These are phyloP conservation scores for Neonothopanus nambi DNA, from an alignment of 1,284 basidiomycete genomes.

Conservation along the genomic window DNA sequence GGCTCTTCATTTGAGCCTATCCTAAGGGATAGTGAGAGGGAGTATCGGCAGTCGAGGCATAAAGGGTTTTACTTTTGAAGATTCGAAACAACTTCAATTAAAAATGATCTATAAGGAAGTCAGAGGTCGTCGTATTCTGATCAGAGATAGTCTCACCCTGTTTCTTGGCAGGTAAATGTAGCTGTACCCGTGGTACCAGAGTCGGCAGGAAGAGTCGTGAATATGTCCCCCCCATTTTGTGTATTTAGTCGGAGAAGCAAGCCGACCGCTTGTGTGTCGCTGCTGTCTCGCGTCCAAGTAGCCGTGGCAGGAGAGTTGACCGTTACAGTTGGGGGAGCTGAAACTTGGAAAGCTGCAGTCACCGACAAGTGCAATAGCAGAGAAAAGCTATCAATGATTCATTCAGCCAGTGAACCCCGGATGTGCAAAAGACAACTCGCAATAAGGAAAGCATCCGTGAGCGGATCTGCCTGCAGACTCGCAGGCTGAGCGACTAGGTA, in stretches of 20 bases:
- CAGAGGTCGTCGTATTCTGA: no score
- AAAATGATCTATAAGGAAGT: not conserved
- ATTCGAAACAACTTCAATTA: conserved; percentile 7
- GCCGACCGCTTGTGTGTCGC: conserved; percentile 1
- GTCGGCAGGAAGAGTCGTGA: not conserved
- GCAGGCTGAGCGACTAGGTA: no score
- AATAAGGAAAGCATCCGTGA: conserved; percentile 2
- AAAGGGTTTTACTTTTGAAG: not conserved
- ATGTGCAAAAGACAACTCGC: not conserved
- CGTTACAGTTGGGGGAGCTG: not conserved
- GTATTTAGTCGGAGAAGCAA: not conserved
- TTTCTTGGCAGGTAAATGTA: conserved; percentile 1
- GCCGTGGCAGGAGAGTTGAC: not conserved
- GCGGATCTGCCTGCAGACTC: conserved; percentile 7
- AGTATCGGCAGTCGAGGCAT: not conserved
- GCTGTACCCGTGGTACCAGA: not conserved
- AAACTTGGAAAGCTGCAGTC: conserved; percentile 5
- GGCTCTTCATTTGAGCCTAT: not conserved
- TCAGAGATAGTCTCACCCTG: not conserved
- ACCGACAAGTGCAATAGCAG: not conserved
- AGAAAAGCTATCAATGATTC: conserved; percentile 2
- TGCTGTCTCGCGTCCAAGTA: conserved; percentile 2
- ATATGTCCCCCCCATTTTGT: not conserved
- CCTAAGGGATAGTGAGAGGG: not conserved
- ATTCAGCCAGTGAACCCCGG: not conserved